Percentiles rank a stretch among this genome's conserved stretches.
Evolutionary conservation across 179 eudicot species (phyloP).

Genomic region (Carnegiea gigantea): DNA sequence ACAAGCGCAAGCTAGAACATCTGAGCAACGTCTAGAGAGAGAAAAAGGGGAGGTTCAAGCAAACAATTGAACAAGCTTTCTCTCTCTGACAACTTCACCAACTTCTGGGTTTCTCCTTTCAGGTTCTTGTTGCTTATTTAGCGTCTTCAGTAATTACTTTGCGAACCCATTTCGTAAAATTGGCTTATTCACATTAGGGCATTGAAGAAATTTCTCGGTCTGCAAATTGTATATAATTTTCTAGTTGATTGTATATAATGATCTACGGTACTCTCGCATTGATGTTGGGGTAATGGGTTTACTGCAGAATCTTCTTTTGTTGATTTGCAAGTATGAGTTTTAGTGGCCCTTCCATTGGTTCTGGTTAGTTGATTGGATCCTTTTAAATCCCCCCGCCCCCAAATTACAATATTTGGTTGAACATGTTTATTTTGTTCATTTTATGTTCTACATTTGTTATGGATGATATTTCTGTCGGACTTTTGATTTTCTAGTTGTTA

Average conservation of each 20-base stretch:
- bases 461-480: background rate
- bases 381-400: background rate
- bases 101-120: background rate
- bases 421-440: background rate
- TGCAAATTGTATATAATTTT: background rate
- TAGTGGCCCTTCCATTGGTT: slow-evolving; percentile 44
- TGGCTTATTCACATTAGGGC: background rate
- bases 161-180: background rate
- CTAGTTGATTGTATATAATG: background rate
- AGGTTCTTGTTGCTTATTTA: background rate
- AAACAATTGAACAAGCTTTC: background rate
- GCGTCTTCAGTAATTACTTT: background rate
- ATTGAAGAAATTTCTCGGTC: background rate
- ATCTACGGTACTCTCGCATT: background rate
- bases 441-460: background rate
- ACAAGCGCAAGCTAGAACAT: background rate
- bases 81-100: background rate
- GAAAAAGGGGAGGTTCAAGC: background rate
- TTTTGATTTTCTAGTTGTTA: background rate
- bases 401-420: background rate
- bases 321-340: slow-evolving; percentile 48
- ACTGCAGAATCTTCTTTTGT: slow-evolving; percentile 19
- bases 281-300: background rate
- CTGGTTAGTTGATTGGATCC: slow-evolving; percentile 48
- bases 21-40: background rate